Evolutionary conservation across 1,139 yeast species (phyloP).

Genomic region (Scheffersomyces illinoinensis): DNA sequence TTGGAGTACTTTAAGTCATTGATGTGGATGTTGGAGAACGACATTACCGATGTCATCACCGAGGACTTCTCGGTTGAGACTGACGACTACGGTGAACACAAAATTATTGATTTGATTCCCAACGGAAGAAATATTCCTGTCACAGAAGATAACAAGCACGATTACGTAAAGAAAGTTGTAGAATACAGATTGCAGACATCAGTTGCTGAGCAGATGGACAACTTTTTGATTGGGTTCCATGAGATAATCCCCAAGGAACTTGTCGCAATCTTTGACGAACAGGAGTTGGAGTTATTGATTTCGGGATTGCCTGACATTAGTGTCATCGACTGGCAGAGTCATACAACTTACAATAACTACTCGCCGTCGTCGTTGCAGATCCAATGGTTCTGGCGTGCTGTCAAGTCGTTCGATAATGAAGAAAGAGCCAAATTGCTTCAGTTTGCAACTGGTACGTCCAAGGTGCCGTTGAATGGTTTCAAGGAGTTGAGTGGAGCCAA

Average conservation of each 20-base stretch:
- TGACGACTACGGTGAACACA: slow-evolving; percentile 92
- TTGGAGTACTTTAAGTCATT: slow-evolving; percentile 89
- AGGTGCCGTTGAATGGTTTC: slow-evolving; percentile 94
- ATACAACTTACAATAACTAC: slow-evolving; percentile 81
- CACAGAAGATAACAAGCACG: slow-evolving; percentile 87
- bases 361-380: slow-evolving; percentile 84
- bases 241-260: slow-evolving; percentile 88
- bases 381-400: slow-evolving; percentile 99
- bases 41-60: slow-evolving; percentile 93
- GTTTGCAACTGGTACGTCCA: slow-evolving; percentile 96
- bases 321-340: slow-evolving; percentile 92
- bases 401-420: slow-evolving; percentile 88
- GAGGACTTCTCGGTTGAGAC: slow-evolving; percentile 94
- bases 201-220: slow-evolving; percentile 84
- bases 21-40: slow-evolving; percentile 96
- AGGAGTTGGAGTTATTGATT: slow-evolving; percentile 87
- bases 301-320: slow-evolving; percentile 97
- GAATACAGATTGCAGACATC: slow-evolving; percentile 84
- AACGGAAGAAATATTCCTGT: slow-evolving; percentile 84
- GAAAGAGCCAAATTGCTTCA: slow-evolving; percentile 93
- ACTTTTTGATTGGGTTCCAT: slow-evolving; percentile 84
- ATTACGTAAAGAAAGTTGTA: slow-evolving; percentile 82
- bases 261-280: slow-evolving; percentile 89
- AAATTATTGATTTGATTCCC: slow-evolving; percentile 74
- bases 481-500: slow-evolving; percentile 86